Evolutionary conservation across 2,329 filamentous ascomycete genomes (phyloP).

Genomic region (Fusarium tuaranense): DNA sequence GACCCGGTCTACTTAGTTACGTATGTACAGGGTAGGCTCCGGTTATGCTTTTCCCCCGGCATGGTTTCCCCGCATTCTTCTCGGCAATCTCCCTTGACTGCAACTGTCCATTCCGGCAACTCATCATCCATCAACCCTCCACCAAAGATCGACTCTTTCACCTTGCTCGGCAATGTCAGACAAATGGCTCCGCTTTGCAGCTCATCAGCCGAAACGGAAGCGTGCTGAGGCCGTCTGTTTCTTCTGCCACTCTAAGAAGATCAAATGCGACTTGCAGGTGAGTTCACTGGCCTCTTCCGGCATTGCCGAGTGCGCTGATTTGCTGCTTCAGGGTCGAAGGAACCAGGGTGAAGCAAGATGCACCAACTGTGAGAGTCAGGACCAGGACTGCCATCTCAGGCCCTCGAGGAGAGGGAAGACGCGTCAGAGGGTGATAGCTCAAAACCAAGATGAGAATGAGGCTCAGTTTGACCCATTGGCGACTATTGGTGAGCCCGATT

Average conservation of each 20-base stretch:
- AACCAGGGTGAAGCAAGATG: conserved; percentile 41
- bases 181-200: conserved; percentile 50
- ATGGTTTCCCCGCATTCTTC: neutral
- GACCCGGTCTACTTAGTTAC: neutral
- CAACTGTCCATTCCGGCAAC: neutral
- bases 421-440: conserved; percentile 10
- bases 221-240: conserved; percentile 44
- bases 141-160: conserved; percentile 6
- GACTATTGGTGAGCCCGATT: neutral
- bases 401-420: conserved; percentile 46
- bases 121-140: neutral
- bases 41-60: neutral
- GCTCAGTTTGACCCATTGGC: neutral
- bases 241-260: conserved; percentile 51
- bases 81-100: neutral
- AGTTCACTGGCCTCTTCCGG: neutral
- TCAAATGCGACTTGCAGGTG: conserved; percentile 51
- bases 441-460: neutral
- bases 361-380: conserved; percentile 44
- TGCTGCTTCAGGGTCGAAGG: conserved; percentile 25
- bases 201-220: conserved; percentile 47
- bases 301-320: neutral
- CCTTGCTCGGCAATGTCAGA: conserved; percentile 43
- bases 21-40: neutral
- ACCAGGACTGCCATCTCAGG: conserved; percentile 44